A percentile compares a stretch with the other conserved stretches of the same genome.
Evolutionary conservation across 2,329 filamentous ascomycete genomes (phyloP).

Genomic region (Cadophora malorum): DNA sequence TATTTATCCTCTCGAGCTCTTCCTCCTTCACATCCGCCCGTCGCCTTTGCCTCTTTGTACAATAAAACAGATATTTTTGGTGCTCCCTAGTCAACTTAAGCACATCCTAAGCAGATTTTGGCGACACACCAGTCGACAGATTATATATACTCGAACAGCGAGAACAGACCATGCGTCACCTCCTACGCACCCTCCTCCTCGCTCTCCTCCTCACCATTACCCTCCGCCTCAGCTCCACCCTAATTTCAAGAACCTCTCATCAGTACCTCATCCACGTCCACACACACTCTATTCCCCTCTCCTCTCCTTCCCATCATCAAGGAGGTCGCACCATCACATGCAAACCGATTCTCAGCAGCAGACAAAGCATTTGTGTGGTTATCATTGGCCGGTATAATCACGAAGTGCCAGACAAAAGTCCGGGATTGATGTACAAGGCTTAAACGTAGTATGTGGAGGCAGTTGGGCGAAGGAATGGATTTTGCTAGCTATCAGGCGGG

Average conservation of each 20-base stretch:
- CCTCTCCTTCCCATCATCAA: background rate
- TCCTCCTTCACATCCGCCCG: background rate
- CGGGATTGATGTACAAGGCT: background rate
- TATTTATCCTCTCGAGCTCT: no score
- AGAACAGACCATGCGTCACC: background rate
- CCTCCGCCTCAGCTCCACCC: background rate
- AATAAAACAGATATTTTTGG: background rate
- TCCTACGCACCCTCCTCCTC: background rate
- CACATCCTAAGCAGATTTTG: background rate
- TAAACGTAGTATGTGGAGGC: background rate
- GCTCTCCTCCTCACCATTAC: background rate
- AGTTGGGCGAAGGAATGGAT: background rate
- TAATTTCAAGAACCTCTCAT: background rate
- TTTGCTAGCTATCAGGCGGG: background rate
- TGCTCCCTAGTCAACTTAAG: background rate
- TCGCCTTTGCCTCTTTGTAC: background rate
- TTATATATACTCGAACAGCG: background rate
- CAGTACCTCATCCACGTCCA: background rate
- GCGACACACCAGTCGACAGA: background rate
- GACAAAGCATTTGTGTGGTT: background rate
- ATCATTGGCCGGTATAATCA: background rate
- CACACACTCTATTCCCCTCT: background rate
- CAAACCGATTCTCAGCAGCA: background rate
- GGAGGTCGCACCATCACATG: background rate
- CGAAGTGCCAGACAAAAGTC: background rate